A percentile compares a stretch with the other conserved stretches of the same genome.
phyloP scores from a whole-genome alignment of 2,329 filamentous ascomycete genomes.

The Diaporthe batatas region DNA sequence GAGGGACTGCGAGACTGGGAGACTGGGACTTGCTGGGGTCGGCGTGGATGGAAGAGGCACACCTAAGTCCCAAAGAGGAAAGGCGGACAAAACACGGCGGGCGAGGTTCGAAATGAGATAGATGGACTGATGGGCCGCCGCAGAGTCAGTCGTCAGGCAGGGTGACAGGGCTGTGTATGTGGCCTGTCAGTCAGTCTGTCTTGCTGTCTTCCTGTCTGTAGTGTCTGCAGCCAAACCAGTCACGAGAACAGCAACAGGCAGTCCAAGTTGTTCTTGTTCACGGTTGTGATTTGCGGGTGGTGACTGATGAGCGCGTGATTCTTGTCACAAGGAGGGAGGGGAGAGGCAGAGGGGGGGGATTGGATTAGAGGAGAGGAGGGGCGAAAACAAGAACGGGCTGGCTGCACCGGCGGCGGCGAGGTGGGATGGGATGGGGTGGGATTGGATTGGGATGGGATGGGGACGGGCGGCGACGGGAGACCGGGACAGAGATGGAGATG shows the following conservation, averaged over 20 bases:
- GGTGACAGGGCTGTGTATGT: background rate
- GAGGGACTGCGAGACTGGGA: slow-evolving; percentile 6
- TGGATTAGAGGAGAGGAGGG: background rate
- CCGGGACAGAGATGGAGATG: background rate
- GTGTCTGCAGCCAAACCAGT: background rate
- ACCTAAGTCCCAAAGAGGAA: slow-evolving; percentile 32
- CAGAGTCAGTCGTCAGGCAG: background rate
- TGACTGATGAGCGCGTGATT: slow-evolving; percentile 17
- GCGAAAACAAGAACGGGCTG: background rate
- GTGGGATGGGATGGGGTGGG: slow-evolving; percentile 18
- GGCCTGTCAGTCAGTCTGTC: no score
- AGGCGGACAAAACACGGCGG: slow-evolving; percentile 27
- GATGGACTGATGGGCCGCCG: slow-evolving; percentile 1
- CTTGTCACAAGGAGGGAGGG: slow-evolving; percentile 4
- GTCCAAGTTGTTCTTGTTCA: background rate
- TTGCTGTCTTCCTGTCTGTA: no score
- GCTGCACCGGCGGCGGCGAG: slow-evolving; percentile 3
- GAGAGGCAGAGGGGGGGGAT: background rate
- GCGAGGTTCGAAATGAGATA: slow-evolving; percentile 29
- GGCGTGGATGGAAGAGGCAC: slow-evolving; percentile 29
- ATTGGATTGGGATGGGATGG: slow-evolving; percentile 11
- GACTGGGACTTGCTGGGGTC: slow-evolving; percentile 32
- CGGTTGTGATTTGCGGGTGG: background rate
- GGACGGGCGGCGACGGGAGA: background rate
- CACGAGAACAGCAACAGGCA: background rate